phyloP scores from a whole-genome alignment of 805 yeast genomes.

The Helenozyma rhizophorensis region DNA sequence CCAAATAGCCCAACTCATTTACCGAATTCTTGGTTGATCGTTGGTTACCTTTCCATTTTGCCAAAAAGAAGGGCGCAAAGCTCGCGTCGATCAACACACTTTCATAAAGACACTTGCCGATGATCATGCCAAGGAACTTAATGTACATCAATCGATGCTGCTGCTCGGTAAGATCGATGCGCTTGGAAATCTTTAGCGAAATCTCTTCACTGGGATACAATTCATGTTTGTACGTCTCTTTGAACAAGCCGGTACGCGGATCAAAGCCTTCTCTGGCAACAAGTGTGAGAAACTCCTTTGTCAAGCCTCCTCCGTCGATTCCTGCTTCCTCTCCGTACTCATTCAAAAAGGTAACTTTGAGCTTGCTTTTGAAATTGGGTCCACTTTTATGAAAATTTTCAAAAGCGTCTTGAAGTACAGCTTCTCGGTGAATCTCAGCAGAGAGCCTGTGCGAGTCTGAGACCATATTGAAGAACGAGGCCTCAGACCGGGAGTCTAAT shows the following conservation, averaged over 20 bases:
- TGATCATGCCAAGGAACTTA: constrained; percentile 71
- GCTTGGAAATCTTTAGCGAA: constrained; percentile 27
- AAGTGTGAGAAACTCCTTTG: constrained; percentile 82
- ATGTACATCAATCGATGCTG: constrained; percentile 27
- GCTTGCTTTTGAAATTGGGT: constrained; percentile 48
- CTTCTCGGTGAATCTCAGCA: constrained; percentile 65
- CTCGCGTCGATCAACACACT: constrained; percentile 73
- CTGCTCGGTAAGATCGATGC: constrained; percentile 28
- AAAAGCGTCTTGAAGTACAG: constrained; percentile 72
- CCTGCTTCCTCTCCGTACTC: constrained; percentile 82
- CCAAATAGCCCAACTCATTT: constrained; percentile 74
- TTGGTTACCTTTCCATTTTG: constrained; percentile 54
- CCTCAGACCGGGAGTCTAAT: constrained; percentile 16
- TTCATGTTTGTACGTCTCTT: constrained; percentile 47
- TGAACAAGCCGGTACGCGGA: constrained; percentile 32
- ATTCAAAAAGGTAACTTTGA: constrained; percentile 66
- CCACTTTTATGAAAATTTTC: constrained; percentile 51
- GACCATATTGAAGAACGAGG: constrained; percentile 13
- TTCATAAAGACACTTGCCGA: constrained; percentile 89
- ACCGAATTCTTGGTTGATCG: constrained; percentile 51
- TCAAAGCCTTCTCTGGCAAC: constrained; percentile 67
- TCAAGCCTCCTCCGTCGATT: constrained; percentile 94
- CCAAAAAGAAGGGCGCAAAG: constrained; percentile 81
- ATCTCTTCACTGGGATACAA: constrained; percentile 71
- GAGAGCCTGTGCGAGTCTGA: constrained; percentile 19